Evolutionary conservation across 164 flowering plant genomes (phyloP), one percentile per base, ranked within the genome.

Genomic region (Vitis amurensis): DNA sequence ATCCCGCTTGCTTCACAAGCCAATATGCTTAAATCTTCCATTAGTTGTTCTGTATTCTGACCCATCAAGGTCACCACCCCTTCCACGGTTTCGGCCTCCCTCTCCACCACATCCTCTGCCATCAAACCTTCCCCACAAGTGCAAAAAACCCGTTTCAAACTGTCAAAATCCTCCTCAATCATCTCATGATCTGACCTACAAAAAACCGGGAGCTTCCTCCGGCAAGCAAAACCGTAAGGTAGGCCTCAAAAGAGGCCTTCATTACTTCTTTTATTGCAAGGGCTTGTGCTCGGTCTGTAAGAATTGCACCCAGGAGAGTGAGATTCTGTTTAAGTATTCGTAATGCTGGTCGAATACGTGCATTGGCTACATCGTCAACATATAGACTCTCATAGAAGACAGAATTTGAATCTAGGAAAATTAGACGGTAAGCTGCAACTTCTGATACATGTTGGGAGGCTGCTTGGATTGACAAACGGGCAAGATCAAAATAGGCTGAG

Each of bases 201-300:
- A 66, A 91, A 93, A 1, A 75, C 68, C 99, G 69, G 15, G 80
- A 55, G 55, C 73, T 56, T 11, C 99, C 99, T 11, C 99, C 99
- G 0, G 99, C 99, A 44, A 96, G 87, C 73, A 96, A 67, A 56
- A 90, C 95, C 93, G 83, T 91, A 8, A 93, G 86, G 80, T 66
- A 93, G 10, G 91, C 90, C 74, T 96, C 99, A 63, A 89, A 91
- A 0, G 93, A 77, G 14, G 98, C 98, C 72, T 78, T 89, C 93
- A 92, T 87, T 8, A 96, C 90, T 71, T 91, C 95, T 61, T 80
- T 91, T 19, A 91, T 71, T 1, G 97, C 99, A 31, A 85, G 10
- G 3, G 91, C 82, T 66, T 90, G 97, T 12, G 90, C 92, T 27
- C 73, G 56, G 52, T 93, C 97, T 1, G 84, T 85, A 5, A 93